A percentile compares a stretch with the other conserved stretches of the same genome.
Evolutionary conservation across 441 rosid genomes (phyloP).

Genomic region (Euphorbia celastroides): DNA sequence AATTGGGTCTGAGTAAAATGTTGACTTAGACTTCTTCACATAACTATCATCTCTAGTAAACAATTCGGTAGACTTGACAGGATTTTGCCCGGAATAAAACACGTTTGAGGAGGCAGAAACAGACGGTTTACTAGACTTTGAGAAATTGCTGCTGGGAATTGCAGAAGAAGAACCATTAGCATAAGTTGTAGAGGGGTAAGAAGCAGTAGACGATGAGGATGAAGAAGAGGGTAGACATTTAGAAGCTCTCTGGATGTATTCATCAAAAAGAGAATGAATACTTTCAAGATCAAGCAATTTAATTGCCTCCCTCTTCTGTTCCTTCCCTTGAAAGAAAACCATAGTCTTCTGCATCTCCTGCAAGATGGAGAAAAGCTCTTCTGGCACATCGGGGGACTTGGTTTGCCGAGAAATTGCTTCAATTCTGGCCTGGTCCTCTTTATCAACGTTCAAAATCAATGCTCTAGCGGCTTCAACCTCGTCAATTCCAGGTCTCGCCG

Average conservation of each 20-base stretch:
- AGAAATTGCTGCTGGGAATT: neutral
- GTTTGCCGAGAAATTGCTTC: slow-evolving; percentile 51
- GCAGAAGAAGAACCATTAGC: slow-evolving; percentile 27
- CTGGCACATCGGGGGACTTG: slow-evolving; percentile 47
- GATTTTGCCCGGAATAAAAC: slow-evolving; percentile 25
- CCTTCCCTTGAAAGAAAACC: slow-evolving; percentile 48
- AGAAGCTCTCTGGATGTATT: slow-evolving; percentile 80
- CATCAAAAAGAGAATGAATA: slow-evolving; percentile 64
- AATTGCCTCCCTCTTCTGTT: slow-evolving; percentile 68
- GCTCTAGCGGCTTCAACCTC: slow-evolving; percentile 71
- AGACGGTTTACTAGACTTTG: slow-evolving; percentile 16
- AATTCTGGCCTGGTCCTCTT: slow-evolving; percentile 56
- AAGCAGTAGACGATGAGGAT: slow-evolving; percentile 22
- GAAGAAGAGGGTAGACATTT: slow-evolving; percentile 40
- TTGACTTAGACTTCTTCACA: slow-evolving; percentile 47
- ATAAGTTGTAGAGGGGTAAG: slow-evolving; percentile 19
- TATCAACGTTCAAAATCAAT: slow-evolving; percentile 64
- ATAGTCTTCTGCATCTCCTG: slow-evolving; percentile 67
- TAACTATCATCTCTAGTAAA: slow-evolving; percentile 71
- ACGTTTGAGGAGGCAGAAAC: slow-evolving; percentile 22
- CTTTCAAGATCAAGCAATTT: slow-evolving; percentile 74
- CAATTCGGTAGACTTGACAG: slow-evolving; percentile 29
- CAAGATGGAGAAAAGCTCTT: slow-evolving; percentile 58
- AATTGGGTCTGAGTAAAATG: slow-evolving; percentile 43
- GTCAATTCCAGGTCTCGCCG: slow-evolving; percentile 63